Evolutionary conservation across 1,284 basidiomycete genomes (phyloP).

Genomic region (Ceratorhiza oryzae-sativae): DNA sequence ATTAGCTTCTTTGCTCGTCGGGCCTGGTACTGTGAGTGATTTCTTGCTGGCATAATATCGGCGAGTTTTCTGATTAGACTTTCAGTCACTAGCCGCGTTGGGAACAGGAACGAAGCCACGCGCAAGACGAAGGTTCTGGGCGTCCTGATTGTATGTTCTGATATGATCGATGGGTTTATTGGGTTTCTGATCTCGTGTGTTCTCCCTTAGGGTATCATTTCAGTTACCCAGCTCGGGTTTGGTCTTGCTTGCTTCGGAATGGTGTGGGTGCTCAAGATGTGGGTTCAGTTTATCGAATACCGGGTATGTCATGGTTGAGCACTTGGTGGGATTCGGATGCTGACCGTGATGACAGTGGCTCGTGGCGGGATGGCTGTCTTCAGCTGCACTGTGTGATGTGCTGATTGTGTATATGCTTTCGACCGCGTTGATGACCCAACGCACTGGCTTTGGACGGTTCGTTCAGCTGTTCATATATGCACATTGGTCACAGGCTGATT

Average conservation of each 20-base stretch:
- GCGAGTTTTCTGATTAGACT: background rate
- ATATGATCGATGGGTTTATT: background rate
- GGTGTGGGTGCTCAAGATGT: slow-evolving; percentile 44
- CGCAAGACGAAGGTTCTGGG: slow-evolving; percentile 47
- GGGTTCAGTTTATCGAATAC: slow-evolving; percentile 38
- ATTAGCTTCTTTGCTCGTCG: slow-evolving; percentile 50
- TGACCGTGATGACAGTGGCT: slow-evolving; percentile 46
- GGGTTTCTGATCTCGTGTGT: background rate
- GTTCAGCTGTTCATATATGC: background rate
- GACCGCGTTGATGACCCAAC: slow-evolving; percentile 48
- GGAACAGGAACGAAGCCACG: slow-evolving; percentile 41
- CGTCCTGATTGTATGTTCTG: slow-evolving; percentile 47
- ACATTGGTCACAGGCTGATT: background rate
- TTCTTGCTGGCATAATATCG: background rate
- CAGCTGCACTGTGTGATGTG: slow-evolving; percentile 49
- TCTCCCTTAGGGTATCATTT: background rate
- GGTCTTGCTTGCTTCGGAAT: slow-evolving; percentile 12
- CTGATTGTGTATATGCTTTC: slow-evolving; percentile 49
- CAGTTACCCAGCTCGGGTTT: slow-evolving; percentile 19
- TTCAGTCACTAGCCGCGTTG: slow-evolving; percentile 6
- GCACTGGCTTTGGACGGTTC: slow-evolving; percentile 49
- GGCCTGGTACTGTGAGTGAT: slow-evolving; percentile 48
- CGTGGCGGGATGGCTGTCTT: slow-evolving; percentile 48
- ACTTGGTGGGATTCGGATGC: no score
- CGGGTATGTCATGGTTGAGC: slow-evolving; percentile 41